Percentiles rank a stretch among this genome's conserved stretches.
Evolutionary conservation across 352 stramenopile genomes (phyloP).

Genomic region (Globisporangium abappressorium): DNA sequence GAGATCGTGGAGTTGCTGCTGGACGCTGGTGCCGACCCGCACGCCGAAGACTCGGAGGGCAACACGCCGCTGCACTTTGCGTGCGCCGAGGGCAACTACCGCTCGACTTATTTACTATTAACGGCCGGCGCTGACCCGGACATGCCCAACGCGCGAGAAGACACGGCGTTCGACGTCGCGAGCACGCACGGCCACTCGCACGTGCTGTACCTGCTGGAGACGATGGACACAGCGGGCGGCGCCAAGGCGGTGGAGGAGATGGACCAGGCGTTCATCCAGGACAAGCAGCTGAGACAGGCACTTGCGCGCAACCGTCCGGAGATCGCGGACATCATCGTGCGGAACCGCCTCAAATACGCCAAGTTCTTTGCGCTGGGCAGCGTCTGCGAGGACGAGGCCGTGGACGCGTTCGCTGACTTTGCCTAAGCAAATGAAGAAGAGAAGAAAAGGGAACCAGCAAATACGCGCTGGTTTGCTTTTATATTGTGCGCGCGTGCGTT

Average conservation of each 20-base stretch:
- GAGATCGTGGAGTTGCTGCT: conserved; percentile 71
- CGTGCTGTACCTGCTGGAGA: conserved; percentile 77
- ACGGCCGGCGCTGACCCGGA: conserved; percentile 81
- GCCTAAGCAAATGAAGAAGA: conserved; percentile 1
- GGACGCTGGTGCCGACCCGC: conserved; percentile 66
- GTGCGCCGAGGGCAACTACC: conserved; percentile 72
- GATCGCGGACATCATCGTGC: conserved; percentile 70
- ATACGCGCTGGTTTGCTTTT: background rate
- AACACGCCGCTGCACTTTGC: conserved; percentile 83
- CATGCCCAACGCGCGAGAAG: conserved; percentile 77
- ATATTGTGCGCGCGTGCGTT: background rate
- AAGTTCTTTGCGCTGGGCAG: conserved; percentile 55
- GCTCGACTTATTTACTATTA: conserved; percentile 71
- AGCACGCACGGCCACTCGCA: conserved; percentile 61
- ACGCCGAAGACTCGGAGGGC: conserved; percentile 71
- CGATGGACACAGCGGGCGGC: conserved; percentile 60
- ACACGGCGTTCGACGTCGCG: conserved; percentile 81
- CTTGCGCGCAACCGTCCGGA: conserved; percentile 63
- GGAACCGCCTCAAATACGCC: conserved; percentile 78
- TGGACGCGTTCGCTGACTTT: conserved; percentile 44
- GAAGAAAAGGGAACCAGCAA: background rate
- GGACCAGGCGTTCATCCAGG: conserved; percentile 60
- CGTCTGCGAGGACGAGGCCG: conserved; percentile 50
- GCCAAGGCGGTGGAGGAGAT: conserved; percentile 54
- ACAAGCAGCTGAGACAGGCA: conserved; percentile 56